phyloP scores from a whole-genome alignment of 148 eudicot genomes.

The Camellia granthamiana region DNA sequence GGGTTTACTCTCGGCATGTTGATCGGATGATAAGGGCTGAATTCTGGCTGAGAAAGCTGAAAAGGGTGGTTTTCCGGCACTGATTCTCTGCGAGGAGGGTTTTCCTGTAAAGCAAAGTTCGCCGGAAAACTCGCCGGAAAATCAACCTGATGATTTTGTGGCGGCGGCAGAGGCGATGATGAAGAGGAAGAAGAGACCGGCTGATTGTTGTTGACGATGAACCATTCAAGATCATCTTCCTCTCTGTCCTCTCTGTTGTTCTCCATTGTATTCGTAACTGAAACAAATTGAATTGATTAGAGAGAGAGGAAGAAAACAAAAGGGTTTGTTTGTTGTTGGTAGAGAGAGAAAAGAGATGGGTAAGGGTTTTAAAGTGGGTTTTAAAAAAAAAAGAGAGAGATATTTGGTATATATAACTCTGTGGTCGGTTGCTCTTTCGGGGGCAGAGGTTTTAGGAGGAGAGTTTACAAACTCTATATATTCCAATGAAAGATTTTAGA shows the following conservation, averaged over 20 bases:
- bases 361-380: slow-evolving; percentile 3
- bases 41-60: neutral
- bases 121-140: neutral
- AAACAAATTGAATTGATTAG: neutral
- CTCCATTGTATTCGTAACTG: slow-evolving; percentile 8
- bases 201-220: neutral
- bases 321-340: neutral
- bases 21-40: neutral
- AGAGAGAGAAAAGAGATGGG: too few relatives aligned
- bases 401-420: too few relatives aligned
- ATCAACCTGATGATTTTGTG: neutral
- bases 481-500: too few relatives aligned
- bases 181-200: too few relatives aligned
- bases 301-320: neutral
- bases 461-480: too few relatives aligned
- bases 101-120: neutral
- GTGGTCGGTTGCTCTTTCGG: too few relatives aligned
- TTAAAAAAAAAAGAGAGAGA: too few relatives aligned
- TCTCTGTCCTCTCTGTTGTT: neutral
- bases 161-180: neutral
- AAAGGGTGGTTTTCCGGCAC: neutral
- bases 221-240: neutral
- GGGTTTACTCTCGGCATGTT: neutral
- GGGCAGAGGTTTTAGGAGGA: too few relatives aligned
- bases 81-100: too few relatives aligned